Percentiles rank a stretch among this genome's conserved stretches.
phyloP scores from a whole-genome alignment of 2,329 filamentous ascomycete species.

The Clonostachys sp. region DNA sequence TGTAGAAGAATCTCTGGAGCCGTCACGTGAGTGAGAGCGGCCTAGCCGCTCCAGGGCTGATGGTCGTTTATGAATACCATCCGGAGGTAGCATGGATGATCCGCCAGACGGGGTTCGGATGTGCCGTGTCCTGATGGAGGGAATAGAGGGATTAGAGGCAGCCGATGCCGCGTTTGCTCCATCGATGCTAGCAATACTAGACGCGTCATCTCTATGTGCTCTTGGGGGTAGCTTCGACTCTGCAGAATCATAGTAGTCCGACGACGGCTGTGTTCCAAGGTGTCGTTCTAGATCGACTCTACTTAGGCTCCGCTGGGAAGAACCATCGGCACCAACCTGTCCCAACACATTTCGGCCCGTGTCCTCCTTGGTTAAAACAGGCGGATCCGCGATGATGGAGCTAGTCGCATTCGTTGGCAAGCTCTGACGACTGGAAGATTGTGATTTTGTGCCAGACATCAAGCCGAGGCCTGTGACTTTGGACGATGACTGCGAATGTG shows the following conservation, averaged over 20 bases:
- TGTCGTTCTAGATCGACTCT: constrained; percentile 33
- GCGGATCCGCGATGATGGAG: constrained; percentile 31
- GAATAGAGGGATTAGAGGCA: constrained; percentile 18
- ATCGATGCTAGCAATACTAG: constrained; percentile 36
- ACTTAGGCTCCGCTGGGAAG: constrained; percentile 34
- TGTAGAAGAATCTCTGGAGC: constrained; percentile 54
- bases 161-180: constrained; percentile 37
- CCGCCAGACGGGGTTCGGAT: constrained; percentile 23
- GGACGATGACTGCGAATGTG: constrained; percentile 34
- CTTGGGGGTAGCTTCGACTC: constrained; percentile 26
- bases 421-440: constrained; percentile 28
- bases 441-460: constrained; percentile 36
- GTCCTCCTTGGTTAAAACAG: constrained; percentile 3
- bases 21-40: constrained; percentile 35
- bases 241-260: constrained; percentile 30
- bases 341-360: constrained; percentile 31
- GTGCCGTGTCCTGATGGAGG: constrained; percentile 26
- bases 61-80: constrained; percentile 36
- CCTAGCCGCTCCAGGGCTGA: constrained; percentile 53
- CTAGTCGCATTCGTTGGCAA: constrained; percentile 36
- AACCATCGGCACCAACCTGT: constrained; percentile 35
- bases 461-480: constrained; percentile 44
- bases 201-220: constrained; percentile 34
- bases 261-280: constrained; percentile 24
- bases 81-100: constrained; percentile 27